Evolutionary conservation across 2,329 filamentous ascomycete species (phyloP).

Genomic region (Nemania sp.): DNA sequence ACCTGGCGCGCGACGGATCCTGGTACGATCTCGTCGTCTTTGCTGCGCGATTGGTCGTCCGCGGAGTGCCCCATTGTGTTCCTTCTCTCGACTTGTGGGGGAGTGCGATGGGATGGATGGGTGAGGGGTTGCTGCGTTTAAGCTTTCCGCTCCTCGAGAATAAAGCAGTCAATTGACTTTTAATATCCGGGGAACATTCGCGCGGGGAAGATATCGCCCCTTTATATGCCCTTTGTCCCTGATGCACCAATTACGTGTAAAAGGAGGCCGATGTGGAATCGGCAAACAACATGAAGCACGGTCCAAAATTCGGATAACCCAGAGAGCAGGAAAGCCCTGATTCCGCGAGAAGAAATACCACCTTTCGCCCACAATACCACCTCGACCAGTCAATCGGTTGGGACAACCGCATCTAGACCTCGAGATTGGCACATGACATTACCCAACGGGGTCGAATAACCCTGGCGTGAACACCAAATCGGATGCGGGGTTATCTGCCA

Average conservation of each 20-base stretch:
- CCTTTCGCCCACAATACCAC: neutral
- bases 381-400: neutral
- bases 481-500: conserved; percentile 18
- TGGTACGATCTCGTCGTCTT: conserved; percentile 22
- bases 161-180: too few species aligned
- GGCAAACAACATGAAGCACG: neutral
- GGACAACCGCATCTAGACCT: conserved; percentile 7
- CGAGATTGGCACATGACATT: conserved; percentile 6
- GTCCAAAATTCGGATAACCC: neutral
- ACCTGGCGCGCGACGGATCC: conserved; percentile 24
- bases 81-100: too few species aligned
- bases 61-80: conserved; percentile 3
- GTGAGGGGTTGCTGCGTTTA: neutral
- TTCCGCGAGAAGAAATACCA: neutral
- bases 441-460: neutral
- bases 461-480: neutral
- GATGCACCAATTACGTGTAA: too few species aligned
- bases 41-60: too few species aligned
- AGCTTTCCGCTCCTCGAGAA: too few species aligned
- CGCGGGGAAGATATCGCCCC: too few species aligned
- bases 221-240: too few species aligned
- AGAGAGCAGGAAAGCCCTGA: neutral
- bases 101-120: neutral
- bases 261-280: neutral
- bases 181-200: too few species aligned